These are phyloP conservation scores for Cytospora piceicola DNA, from an alignment of 2,329 filamentous ascomycete species.

Conservation along the genomic window DNA sequence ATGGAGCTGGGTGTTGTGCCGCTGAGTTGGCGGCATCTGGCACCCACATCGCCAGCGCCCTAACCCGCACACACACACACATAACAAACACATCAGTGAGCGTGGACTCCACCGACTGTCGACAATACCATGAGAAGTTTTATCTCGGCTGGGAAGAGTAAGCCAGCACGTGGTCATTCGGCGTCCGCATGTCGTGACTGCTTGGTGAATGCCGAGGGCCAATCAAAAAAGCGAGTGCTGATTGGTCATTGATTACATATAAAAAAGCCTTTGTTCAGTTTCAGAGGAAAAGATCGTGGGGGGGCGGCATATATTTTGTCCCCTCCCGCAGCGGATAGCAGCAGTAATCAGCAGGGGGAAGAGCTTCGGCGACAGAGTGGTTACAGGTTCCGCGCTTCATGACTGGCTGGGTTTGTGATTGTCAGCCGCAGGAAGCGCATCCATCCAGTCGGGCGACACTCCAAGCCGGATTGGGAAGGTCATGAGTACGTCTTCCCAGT, in stretches of 20 bases:
- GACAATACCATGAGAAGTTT: not conserved
- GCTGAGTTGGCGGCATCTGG: conserved; percentile 11
- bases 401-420: conserved; percentile 23
- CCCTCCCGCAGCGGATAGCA: not conserved
- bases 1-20: not conserved
- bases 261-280: not conserved
- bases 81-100: not conserved
- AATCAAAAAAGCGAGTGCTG: not conserved
- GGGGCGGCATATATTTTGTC: not conserved
- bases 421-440: conserved; percentile 23
- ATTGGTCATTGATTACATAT: not conserved
- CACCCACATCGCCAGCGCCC: not conserved
- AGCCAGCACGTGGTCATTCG: not conserved
- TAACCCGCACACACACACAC: not conserved
- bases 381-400: conserved; percentile 17
- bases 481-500: conserved; percentile 24
- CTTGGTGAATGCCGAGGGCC: not conserved
- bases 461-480: conserved; percentile 23
- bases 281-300: not conserved
- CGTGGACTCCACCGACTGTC: not conserved
- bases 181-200: not conserved
- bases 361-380: conserved; percentile 13
- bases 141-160: not conserved
- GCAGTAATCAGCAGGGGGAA: not conserved
- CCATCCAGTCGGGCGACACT: conserved; percentile 21